Evolutionary conservation across 495 filamentous ascomycete genomes (phyloP), one percentile per base, ranked within the genome.

Genomic region (Cairneyella variabilis): DNA sequence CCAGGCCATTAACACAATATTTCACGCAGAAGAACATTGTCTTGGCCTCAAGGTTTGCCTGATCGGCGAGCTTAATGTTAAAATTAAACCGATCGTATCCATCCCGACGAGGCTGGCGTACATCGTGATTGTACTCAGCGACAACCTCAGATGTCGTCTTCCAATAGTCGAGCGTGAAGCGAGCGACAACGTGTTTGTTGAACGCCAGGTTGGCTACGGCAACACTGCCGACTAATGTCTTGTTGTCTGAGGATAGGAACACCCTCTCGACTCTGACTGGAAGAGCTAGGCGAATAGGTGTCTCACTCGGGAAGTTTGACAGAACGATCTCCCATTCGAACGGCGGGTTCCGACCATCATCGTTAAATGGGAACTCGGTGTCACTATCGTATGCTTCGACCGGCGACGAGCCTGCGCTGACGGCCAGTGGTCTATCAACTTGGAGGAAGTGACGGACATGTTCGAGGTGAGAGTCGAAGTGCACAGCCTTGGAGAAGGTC

Each of bases 81-180:
- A 98, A 98, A 53, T 84, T 83, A 69, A 98, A 98, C 20, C 89
- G 80, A 65, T 98, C 93, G 61, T 82, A 86, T 26, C 85, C 83
- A 61, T 86, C 79, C 7, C 64, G 67, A 39, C 88, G 84, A 50
- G 79, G 79, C 34, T 80, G 84, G 10, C 82, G 79, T 27, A 91
- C 77, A 69, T 95, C 88, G 50, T 86, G 79, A 66, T 84, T 86
- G 70, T 80, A 98, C 62, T 96, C 91, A 8, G 90, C 95, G 36
- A 79, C 76, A 3, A 98, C 86, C 65, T 98, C 93, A 1, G 93
- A 98, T 2, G 91, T 91, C 0, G 93, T 98, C 72, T 92, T 95
- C 93, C 93, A 98, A 65, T 91, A 91, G 68, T 98, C 93, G 50
- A 97, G 80, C 0, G 95, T 97, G 65, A 98, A 98, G 23, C 93